Base-by-base conservation (phyloP, 257 asterid species). In the Solanum bulbocastanum region DNA sequence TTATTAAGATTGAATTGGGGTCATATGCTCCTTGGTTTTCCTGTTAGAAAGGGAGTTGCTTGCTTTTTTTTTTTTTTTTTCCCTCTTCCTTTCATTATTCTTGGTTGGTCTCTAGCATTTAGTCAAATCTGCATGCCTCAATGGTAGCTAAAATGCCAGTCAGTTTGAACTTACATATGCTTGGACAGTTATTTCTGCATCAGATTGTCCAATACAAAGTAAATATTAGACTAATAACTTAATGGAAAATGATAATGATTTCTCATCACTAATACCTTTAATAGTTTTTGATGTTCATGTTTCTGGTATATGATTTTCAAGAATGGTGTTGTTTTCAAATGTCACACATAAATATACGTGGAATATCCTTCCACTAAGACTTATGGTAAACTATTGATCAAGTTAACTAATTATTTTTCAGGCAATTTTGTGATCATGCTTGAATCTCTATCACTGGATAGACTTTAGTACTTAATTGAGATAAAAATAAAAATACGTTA, bases 1-100 rank as follows among this genome's bases (percentile, higher is more conserved):
- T 89, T 88, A 90, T 44, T 66, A 88, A 84, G 83, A 83, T 83
- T 65, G 86, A 87, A 68, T 23, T 84, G 25, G 91, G 75, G 56
- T 60, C 79, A 11, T 68, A 35, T 49, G 84, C 86, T 84, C 52
- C 40, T 25, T 62, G 79, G 86, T 58, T 83, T 44, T 33, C 85
- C 69, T 82, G 69, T 82, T 46, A 82, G 69, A 32, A 49, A 49
- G 30, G 69, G 10, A 44, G 68, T 46, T 65, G 44, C 18, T 42
- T 16, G 6, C 30, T 25, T 1, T 46, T 15, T 18, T 16, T 2
- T 6, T 72, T 76, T 37, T 14, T 15, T 2, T 8, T 4, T 25
- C 8, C 8, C 11, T 15, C 10, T 56, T 18, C 25, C 42, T 46
- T 82, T 22, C 18, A 49, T 46, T 30, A 16, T 49, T 82, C 69